Evolutionary conservation across 176 grass and related monocot species (phyloP), one percentile per base, ranked within the genome.

Genomic region (Lolium perenne): DNA sequence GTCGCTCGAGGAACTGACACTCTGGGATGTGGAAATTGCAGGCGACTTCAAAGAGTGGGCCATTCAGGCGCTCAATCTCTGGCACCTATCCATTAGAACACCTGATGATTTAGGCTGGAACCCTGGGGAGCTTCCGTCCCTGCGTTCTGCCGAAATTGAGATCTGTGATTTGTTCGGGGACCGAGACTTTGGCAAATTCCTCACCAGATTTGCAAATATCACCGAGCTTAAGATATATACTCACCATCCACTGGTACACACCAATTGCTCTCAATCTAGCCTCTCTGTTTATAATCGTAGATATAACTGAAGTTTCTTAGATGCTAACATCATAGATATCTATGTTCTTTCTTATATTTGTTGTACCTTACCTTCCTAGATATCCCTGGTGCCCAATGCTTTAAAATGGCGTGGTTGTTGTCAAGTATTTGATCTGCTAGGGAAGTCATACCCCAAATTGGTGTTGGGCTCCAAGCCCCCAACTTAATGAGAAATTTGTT

Each of bases 21-120:
- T 86, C 4, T 61, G 7, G 1, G 85, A 40, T n/a, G 63, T 80
- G 8, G 1, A 0, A 20, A 80, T 80, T 9, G 12, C 0, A 0
- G 85, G 67, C 12, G 55, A 80, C n/a, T 14, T 63, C 9, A 50
- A 23, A 17, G 56, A 80, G 29, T 87, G 78, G 85, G 45, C 41
- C 56, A 81, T 87, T 38, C 77, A 48, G 40, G 77, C 29, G 20
- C 56, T 68, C 78, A 87, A 65, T 53, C 45, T 87, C 18, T 43
- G 25, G 20, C 43, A 29, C 14, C 22, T 87, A 6, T 25, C 45
- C 25, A 87, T 87, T 18, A 40, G 20, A 61, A 64, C 68, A 14
- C 13, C 71, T 13, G 2, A 48, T 4, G 85, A 87, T 50, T 25
- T 63, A 62, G 85, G 85, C 43, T 87, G 85, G 77, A 74, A 64